Evolutionary conservation across 2,329 filamentous ascomycete species (phyloP).

Genomic region (Clarireedia sp.): DNA sequence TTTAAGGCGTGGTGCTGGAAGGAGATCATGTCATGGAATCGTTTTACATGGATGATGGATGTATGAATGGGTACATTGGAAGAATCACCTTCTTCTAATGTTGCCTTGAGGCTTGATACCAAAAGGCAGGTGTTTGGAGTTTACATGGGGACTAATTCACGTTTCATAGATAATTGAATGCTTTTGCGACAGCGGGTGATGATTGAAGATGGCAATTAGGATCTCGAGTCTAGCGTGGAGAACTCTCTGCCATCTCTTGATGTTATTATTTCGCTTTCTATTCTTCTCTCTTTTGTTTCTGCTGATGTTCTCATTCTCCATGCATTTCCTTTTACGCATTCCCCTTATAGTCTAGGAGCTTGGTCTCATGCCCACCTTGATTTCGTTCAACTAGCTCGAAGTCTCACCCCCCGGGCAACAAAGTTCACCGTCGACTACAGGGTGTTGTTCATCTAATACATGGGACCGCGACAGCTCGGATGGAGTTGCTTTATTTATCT

Average conservation of each 20-base stretch:
- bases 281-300: no score
- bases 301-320: no score
- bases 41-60: conserved; percentile 8
- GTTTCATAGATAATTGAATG: background rate
- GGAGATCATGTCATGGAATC: background rate
- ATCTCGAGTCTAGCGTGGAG: no score
- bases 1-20: conserved; percentile 34
- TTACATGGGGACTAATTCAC: background rate
- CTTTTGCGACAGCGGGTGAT: background rate
- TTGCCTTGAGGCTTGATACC: background rate
- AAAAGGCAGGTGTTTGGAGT: background rate
- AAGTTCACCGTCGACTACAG: no score
- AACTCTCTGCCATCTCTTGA: no score
- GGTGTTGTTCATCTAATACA: background rate
- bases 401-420: no score
- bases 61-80: conserved; percentile 1
- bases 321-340: no score
- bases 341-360: no score
- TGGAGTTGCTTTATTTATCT: background rate
- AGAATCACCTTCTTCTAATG: background rate
- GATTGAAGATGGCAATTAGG: no score
- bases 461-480: background rate
- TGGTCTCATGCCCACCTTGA: no score
- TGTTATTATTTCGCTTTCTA: no score
- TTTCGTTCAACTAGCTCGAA: no score